Conservation (phyloP, 78 protist species). For the Guillardia theta region DNA sequence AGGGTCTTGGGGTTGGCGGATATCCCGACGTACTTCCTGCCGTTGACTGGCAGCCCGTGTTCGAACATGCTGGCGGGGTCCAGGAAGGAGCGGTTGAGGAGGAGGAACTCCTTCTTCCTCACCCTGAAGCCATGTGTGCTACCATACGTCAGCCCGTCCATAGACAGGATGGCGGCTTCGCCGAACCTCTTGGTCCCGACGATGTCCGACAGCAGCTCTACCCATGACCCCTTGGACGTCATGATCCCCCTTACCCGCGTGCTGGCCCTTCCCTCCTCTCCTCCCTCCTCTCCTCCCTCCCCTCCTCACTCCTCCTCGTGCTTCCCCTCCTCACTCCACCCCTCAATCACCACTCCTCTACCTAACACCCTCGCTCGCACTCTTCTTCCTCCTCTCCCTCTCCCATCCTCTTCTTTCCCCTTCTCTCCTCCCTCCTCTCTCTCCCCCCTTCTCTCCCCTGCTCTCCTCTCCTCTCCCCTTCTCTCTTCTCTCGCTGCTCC, state of each 20-base stretch:
- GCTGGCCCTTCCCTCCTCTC: neutral
- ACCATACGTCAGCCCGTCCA: neutral
- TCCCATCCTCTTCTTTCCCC: neutral
- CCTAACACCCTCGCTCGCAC: neutral
- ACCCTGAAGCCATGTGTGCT: neutral
- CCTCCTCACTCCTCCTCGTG: neutral
- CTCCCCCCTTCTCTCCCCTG: neutral
- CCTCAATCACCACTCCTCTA: neutral
- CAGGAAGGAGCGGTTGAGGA: neutral
- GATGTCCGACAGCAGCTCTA: too few relatives aligned
- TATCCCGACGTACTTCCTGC: neutral
- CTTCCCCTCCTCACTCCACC: neutral
- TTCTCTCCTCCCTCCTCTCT: neutral
- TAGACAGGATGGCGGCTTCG: neutral
- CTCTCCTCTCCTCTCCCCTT: neutral
- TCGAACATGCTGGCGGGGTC: neutral
- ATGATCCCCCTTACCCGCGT: neutral
- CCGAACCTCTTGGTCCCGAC: too few relatives aligned
- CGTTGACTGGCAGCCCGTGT: neutral
- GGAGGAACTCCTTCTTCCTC: neutral
- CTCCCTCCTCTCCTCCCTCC: neutral
- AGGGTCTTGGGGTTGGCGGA: neutral
- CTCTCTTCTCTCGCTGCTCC: neutral
- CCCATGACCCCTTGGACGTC: too few relatives aligned
- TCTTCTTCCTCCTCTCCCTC: neutral